Evolutionary conservation across 2,329 filamentous ascomycete genomes (phyloP).

Genomic region (Aureobasidium pullulans): DNA sequence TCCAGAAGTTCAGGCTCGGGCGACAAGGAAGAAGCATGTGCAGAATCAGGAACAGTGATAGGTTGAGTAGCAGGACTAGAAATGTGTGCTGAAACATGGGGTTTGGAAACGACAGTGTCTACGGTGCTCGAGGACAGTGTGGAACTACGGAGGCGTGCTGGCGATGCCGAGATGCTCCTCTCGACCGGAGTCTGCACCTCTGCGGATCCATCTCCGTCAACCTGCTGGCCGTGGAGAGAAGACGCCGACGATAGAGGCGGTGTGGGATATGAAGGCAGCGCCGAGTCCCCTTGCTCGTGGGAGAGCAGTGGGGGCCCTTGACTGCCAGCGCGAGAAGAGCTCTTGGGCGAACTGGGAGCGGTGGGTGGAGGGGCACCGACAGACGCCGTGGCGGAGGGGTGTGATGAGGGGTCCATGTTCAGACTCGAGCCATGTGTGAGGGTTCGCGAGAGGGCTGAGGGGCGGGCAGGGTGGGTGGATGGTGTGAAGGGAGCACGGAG

Average conservation of each 20-base stretch:
- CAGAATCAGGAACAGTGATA: slow-evolving; percentile 36
- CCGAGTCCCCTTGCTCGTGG: slow-evolving; percentile 25
- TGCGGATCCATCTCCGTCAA: slow-evolving; percentile 20
- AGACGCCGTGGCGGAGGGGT: slow-evolving; percentile 15
- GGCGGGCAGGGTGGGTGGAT: slow-evolving; percentile 16
- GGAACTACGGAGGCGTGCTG: slow-evolving; percentile 27
- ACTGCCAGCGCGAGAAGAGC: slow-evolving; percentile 17
- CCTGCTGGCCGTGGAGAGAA: slow-evolving; percentile 27
- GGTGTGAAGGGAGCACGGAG: slow-evolving; percentile 36
- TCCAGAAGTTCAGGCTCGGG: slow-evolving; percentile 45
- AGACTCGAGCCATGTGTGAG: slow-evolving; percentile 17
- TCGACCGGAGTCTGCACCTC: background rate
- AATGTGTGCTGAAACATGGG: slow-evolving; percentile 60
- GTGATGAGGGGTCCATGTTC: slow-evolving; percentile 13
- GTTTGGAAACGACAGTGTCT: slow-evolving; percentile 57
- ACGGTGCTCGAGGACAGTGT: slow-evolving; percentile 46
- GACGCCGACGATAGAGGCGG: slow-evolving; percentile 35
- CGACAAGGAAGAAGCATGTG: slow-evolving; percentile 39
- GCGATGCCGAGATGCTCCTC: slow-evolving; percentile 20
- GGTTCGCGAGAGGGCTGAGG: slow-evolving; percentile 10
- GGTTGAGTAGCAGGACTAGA: slow-evolving; percentile 56
- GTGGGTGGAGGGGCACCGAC: slow-evolving; percentile 20
- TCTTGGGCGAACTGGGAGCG: slow-evolving; percentile 28
- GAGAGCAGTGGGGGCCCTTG: slow-evolving; percentile 27
- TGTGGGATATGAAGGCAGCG: slow-evolving; percentile 29